Conservation (phyloP, 352 stramenopile genomes). For the Phytophthora parvispora region DNA sequence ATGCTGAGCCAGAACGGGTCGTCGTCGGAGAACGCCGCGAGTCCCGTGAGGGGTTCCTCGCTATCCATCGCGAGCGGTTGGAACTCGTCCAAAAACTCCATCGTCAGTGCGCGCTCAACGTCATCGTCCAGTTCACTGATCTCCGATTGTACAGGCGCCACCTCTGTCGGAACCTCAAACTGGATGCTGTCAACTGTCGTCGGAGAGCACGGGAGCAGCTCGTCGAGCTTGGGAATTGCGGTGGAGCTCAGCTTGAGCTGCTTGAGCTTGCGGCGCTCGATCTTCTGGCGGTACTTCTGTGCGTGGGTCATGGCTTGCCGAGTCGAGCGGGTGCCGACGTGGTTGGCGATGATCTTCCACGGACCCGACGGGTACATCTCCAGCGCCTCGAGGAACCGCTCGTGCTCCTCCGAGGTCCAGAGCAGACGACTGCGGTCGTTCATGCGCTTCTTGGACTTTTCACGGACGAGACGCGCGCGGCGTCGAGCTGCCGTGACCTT, state of each 20-base stretch:
- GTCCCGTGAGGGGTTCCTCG: conserved; percentile 15
- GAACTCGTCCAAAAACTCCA: conserved; percentile 43
- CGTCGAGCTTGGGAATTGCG: conserved; percentile 10
- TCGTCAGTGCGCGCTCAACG: conserved; percentile 27
- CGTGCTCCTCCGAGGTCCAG: conserved; percentile 48
- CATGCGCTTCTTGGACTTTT: conserved; percentile 38
- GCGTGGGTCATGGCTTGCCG: conserved; percentile 56
- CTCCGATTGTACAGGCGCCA: not conserved
- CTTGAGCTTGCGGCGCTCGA: conserved; percentile 38
- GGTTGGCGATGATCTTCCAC: conserved; percentile 48
- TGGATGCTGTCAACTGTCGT: conserved; percentile 16
- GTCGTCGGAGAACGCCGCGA: conserved; percentile 23
- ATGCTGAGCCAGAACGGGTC: conserved; percentile 32
- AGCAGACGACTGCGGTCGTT: conserved; percentile 31
- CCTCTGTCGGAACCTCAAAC: conserved; percentile 11
- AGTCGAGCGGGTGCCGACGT: conserved; percentile 44
- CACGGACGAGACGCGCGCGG: conserved; percentile 23
- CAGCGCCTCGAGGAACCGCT: conserved; percentile 55
- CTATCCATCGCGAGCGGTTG: conserved; percentile 32
- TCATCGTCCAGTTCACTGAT: conserved; percentile 9
- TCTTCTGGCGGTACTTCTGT: conserved; percentile 53
- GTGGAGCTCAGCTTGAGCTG: conserved; percentile 18
- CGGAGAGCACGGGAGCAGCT: conserved; percentile 16
- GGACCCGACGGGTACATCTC: conserved; percentile 48
- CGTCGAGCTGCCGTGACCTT: conserved; percentile 22